Evolutionary conservation across 495 filamentous ascomycete species (phyloP).

Genomic region (Daldinia concentrica): DNA sequence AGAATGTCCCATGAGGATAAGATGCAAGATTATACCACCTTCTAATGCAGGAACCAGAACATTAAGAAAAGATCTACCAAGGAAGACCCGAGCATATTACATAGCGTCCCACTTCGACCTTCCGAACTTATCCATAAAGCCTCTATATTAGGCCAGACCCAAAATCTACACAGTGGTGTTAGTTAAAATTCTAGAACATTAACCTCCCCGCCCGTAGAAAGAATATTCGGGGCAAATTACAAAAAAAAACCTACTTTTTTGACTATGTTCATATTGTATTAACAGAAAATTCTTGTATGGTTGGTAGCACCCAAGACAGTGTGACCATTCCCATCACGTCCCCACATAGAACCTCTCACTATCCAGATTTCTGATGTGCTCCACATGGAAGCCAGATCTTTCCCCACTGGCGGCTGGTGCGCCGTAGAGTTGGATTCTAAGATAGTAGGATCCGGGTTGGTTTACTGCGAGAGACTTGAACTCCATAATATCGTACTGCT

Average conservation of each 20-base stretch:
- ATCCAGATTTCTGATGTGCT: conserved; percentile 21
- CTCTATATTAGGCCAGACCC: neutral
- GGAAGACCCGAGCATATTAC: neutral
- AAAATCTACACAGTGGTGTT: neutral
- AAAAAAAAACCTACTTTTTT: neutral
- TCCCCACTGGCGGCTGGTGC: conserved; percentile 9
- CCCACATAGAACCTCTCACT: conserved; percentile 25
- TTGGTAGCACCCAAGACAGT: neutral
- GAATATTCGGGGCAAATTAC: no score
- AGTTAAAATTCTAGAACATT: neutral
- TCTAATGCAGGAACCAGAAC: neutral
- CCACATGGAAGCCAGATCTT: conserved; percentile 12
- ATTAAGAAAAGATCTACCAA: neutral
- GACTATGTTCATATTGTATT: neutral
- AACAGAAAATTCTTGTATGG: neutral
- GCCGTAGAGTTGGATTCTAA: conserved; percentile 27
- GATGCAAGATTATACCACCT: neutral
- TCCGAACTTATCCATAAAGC: neutral
- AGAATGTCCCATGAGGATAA: neutral
- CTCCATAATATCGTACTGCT: conserved; percentile 22
- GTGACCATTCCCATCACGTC: neutral
- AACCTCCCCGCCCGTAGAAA: neutral
- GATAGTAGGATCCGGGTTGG: conserved; percentile 12
- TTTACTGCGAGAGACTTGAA: conserved; percentile 18
- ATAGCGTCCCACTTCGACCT: neutral